Evolutionary conservation across 257 asterid species (phyloP).

Genomic region (Catharanthus roseus): DNA sequence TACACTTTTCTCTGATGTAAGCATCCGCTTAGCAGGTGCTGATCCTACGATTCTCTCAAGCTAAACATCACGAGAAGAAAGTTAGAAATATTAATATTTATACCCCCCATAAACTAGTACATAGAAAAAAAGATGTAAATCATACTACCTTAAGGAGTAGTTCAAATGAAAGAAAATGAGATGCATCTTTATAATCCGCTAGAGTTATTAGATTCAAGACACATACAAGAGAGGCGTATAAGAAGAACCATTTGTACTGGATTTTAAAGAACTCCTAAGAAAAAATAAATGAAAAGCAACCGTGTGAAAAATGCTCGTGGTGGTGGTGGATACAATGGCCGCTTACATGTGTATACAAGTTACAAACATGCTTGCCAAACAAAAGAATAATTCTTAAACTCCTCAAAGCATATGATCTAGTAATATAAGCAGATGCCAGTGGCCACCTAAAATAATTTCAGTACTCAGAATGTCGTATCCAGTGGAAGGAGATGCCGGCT

Average conservation of each 20-base stretch:
- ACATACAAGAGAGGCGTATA: background rate
- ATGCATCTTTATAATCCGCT: background rate
- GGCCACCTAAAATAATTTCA: too few relatives aligned
- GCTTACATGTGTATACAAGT: too few relatives aligned
- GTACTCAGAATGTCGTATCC: too few relatives aligned
- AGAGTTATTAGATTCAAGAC: background rate
- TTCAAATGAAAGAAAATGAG: background rate
- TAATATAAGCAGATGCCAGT: too few relatives aligned
- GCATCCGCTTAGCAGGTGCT: conserved; percentile 75
- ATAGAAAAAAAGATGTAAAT: background rate
- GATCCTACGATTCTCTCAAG: conserved; percentile 90
- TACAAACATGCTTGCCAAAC: too few relatives aligned
- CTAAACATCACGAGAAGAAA: conserved; percentile 30
- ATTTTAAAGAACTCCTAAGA: background rate
- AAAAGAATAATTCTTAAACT: too few relatives aligned
- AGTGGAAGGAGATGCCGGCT: too few relatives aligned
- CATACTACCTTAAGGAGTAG: background rate
- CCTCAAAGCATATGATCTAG: too few relatives aligned
- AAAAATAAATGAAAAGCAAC: background rate
- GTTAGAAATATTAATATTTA: background rate
- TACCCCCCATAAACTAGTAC: background rate
- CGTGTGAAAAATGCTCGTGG: background rate
- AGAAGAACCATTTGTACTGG: background rate
- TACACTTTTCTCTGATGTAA: conserved; percentile 62
- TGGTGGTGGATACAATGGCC: too few relatives aligned